Percentiles rank a stretch among this genome's conserved stretches.
Conservation (phyloP, 768 basidiomycete species). For the Mycena alexandri region DNA sequence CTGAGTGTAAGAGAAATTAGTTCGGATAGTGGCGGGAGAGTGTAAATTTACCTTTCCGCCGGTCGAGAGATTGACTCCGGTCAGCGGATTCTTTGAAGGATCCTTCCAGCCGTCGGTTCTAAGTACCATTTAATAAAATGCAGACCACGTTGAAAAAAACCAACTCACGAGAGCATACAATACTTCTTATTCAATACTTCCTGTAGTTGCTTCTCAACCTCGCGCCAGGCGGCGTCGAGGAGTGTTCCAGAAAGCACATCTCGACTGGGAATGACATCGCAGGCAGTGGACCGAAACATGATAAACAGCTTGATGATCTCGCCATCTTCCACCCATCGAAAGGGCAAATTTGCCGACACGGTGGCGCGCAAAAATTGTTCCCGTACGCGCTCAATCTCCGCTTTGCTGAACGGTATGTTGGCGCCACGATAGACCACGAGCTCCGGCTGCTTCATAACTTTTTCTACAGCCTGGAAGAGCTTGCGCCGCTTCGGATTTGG, state of each 20-base stretch:
- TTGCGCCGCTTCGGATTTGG: constrained; percentile 27
- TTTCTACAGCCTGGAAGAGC: constrained; percentile 39
- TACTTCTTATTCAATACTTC: constrained; percentile 29
- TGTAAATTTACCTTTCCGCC: constrained; percentile 36
- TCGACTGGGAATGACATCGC: constrained; percentile 39
- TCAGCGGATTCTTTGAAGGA: constrained; percentile 37
- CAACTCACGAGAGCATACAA: constrained; percentile 30
- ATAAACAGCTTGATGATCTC: constrained; percentile 46
- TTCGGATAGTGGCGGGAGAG: too few species aligned
- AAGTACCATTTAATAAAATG: too few species aligned
- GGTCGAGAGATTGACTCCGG: constrained; percentile 43
- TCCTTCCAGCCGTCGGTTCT: constrained; percentile 47
- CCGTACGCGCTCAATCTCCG: constrained; percentile 36
- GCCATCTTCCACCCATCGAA: constrained; percentile 44
- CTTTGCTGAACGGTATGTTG: constrained; percentile 42
- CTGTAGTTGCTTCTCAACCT: constrained; percentile 34
- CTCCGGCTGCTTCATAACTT: constrained; percentile 37
- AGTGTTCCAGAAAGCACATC: constrained; percentile 40
- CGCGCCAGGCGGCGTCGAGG: constrained; percentile 34
- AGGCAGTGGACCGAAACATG: constrained; percentile 44
- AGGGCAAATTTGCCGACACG: constrained; percentile 46
- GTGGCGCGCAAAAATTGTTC: constrained; percentile 45
- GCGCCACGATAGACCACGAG: constrained; percentile 44
- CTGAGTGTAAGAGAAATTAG: constrained; percentile 31
- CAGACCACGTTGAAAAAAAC: too few species aligned